Evolutionary conservation across 1,139 yeast genomes (phyloP).

Genomic region (Suhomyces taliae): DNA sequence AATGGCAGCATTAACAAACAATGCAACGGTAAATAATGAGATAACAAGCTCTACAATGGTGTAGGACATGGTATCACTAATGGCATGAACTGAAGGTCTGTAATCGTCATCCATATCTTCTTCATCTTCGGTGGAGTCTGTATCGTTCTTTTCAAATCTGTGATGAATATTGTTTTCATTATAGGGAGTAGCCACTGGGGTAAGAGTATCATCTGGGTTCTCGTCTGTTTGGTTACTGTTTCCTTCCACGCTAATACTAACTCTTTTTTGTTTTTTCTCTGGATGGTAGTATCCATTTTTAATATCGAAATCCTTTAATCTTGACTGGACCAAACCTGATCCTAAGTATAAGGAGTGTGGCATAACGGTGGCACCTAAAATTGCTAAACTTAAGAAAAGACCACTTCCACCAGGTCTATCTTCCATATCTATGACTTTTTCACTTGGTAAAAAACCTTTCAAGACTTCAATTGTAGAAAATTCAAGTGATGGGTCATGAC

Average conservation of each 20-base stretch:
- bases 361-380: slow-evolving; percentile 97
- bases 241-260: slow-evolving; percentile 3
- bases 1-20: slow-evolving; percentile 83
- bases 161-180: slow-evolving; percentile 1
- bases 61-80: slow-evolving; percentile 65
- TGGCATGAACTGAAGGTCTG: slow-evolving; percentile 71
- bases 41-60: slow-evolving; percentile 76
- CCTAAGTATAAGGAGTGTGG: slow-evolving; percentile 94
- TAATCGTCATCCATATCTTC: slow-evolving; percentile 35
- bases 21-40: slow-evolving; percentile 75
- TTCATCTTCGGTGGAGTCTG: slow-evolving; percentile 11
- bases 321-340: slow-evolving; percentile 88
- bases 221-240: slow-evolving; percentile 1
- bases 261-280: slow-evolving; percentile 2
- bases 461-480: slow-evolving; percentile 57
- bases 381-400: slow-evolving; percentile 81
- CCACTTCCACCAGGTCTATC: slow-evolving; percentile 64
- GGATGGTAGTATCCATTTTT: slow-evolving; percentile 56
- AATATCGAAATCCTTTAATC: slow-evolving; percentile 78
- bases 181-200: slow-evolving; percentile 15
- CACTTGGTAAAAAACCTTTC: slow-evolving; percentile 78
- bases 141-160: slow-evolving; percentile 16
- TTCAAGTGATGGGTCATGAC: slow-evolving; percentile 50
- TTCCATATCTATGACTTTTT: slow-evolving; percentile 56
- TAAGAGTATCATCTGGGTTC: slow-evolving; percentile 9